phyloP scores from a whole-genome alignment of 2,329 filamentous ascomycete genomes.

The Hymenoscyphus fraxineus region DNA sequence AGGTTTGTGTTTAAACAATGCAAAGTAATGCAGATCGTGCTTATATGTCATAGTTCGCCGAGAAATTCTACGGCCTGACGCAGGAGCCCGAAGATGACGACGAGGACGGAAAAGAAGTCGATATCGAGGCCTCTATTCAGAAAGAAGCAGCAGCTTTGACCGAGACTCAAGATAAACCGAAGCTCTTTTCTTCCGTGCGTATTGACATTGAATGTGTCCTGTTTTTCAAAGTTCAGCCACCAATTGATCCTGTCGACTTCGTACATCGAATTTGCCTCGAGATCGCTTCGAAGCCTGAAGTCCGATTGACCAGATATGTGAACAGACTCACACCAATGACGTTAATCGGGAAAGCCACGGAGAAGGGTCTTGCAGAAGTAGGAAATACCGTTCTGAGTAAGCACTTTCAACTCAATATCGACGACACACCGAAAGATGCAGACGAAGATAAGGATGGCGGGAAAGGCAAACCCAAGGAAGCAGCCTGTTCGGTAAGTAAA shows the following conservation, averaged over 20 bases:
- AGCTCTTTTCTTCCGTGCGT: conserved; percentile 50
- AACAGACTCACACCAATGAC: conserved; percentile 57
- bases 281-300: conserved; percentile 41
- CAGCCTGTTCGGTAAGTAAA: conserved; percentile 27
- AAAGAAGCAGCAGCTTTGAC: conserved; percentile 67
- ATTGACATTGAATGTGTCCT: conserved; percentile 59
- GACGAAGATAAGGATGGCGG: conserved; percentile 14
- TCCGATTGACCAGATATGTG: conserved; percentile 52
- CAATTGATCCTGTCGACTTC: conserved; percentile 54
- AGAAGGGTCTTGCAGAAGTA: conserved; percentile 63
- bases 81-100: conserved; percentile 36
- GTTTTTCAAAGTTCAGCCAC: conserved; percentile 55
- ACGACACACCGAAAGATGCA: conserved; percentile 20
- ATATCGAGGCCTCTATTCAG: conserved; percentile 70
- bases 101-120: conserved; percentile 41
- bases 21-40: background rate
- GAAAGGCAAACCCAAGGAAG: conserved; percentile 10
- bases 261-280: conserved; percentile 54
- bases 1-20: conserved; percentile 46
- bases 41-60: conserved; percentile 53
- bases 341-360: conserved; percentile 60
- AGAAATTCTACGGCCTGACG: conserved; percentile 51
- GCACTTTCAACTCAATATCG: conserved; percentile 48
- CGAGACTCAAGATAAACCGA: conserved; percentile 37
- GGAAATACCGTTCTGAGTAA: conserved; percentile 58